Conservation (phyloP, 148 eudicot genomes). For the Beta vulgaris region DNA sequence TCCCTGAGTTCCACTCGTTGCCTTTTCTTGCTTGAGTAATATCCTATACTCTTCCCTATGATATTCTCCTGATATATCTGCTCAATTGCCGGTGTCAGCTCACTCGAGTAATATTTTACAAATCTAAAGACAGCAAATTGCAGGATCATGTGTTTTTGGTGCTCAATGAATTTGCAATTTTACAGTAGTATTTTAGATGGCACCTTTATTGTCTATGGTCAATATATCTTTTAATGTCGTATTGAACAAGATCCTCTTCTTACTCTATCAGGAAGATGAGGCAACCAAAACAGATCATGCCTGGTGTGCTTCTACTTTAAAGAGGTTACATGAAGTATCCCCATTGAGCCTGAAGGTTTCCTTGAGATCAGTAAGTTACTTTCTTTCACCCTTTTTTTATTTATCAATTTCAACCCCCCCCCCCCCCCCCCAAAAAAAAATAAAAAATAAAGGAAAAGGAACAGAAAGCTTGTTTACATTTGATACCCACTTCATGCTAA, state of each 20-base stretch:
- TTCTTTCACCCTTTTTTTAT: not conserved
- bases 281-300: slow-evolving; percentile 60
- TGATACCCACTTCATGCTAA: not conserved
- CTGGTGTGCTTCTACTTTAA: slow-evolving; percentile 67
- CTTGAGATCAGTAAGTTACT: slow-evolving; percentile 70
- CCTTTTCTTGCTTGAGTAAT: not conserved
- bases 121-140: not conserved
- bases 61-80: not conserved
- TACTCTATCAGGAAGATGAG: slow-evolving; percentile 58
- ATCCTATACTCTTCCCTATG: not conserved
- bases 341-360: slow-evolving; percentile 93
- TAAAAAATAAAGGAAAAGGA: not conserved
- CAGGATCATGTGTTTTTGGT: not conserved
- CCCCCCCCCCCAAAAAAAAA: not conserved
- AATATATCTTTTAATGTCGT: not conserved
- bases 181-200: not conserved
- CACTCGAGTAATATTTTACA: not conserved
- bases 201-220: not conserved
- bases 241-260: not conserved
- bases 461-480: not conserved
- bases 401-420: no score
- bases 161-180: not conserved
- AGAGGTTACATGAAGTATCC: slow-evolving; percentile 58
- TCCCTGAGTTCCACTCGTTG: not conserved
- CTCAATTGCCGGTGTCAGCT: not conserved